Percentiles rank a stretch among this genome's conserved stretches.
phyloP scores from a whole-genome alignment of 2,329 filamentous ascomycete genomes.

The Aspergillus fijiensis region DNA sequence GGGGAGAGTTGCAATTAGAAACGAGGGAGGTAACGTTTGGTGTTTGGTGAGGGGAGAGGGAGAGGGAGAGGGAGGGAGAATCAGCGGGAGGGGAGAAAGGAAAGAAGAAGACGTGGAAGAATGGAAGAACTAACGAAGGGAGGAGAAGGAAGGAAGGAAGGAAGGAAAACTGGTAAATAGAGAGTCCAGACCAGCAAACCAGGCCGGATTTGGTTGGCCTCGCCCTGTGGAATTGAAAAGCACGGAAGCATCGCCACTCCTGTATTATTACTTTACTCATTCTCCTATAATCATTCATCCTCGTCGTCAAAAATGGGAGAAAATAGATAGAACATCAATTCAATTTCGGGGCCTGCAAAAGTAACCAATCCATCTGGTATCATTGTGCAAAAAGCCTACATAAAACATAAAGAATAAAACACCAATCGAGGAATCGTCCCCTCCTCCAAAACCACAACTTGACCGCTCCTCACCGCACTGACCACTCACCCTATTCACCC shows the following conservation, averaged over 20 bases:
- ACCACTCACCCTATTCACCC: background rate
- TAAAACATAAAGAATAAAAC: slow-evolving; percentile 7
- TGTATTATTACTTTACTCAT: too few species aligned
- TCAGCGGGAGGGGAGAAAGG: background rate
- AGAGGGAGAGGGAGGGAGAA: background rate
- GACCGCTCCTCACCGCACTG: background rate
- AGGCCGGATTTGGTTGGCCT: slow-evolving; percentile 4
- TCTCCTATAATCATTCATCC: background rate
- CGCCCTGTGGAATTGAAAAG: background rate
- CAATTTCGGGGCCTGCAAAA: slow-evolving; percentile 20
- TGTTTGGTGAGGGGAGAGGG: slow-evolving; percentile 3
- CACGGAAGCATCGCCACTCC: background rate
- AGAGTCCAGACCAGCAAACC: background rate
- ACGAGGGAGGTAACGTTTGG: background rate
- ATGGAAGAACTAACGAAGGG: background rate
- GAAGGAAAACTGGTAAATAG: background rate
- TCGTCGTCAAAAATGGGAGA: background rate
- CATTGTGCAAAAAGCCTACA: slow-evolving; percentile 21
- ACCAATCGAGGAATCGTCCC: background rate
- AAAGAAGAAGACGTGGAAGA: slow-evolving; percentile 1
- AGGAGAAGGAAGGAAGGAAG: background rate
- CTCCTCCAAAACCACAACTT: background rate
- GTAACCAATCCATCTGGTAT: slow-evolving; percentile 28
- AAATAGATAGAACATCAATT: slow-evolving; percentile 9
- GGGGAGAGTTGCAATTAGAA: background rate